Evolutionary conservation across 2,329 filamentous ascomycete species (phyloP), one percentile per base, ranked within the genome.

Genomic region (Sporothrix euskadiensis): DNA sequence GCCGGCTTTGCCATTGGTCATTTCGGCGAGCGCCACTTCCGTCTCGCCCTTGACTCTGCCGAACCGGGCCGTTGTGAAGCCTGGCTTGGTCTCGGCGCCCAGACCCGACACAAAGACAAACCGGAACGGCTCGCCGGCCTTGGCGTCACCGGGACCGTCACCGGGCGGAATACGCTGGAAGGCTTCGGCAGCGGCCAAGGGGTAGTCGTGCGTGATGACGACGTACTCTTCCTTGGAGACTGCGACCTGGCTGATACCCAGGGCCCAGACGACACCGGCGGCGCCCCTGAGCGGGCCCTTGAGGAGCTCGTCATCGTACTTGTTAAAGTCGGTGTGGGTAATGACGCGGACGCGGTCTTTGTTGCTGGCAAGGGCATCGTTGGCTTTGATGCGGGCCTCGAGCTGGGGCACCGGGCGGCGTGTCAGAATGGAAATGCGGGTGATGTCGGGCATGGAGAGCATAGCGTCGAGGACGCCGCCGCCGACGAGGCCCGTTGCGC

Each of bases 31-130:
- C 1, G 83, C 80, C 1, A 83, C 76, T 80, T 94, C 92, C 0
- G 88, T 86, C 78, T 89, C 84, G 14, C 92, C 92, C 80, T 94
- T 94, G 72, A 92, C 84, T 14, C 85, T 83, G 1, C 84, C 89
- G 77, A 88, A 94, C 61, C 88, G 81, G 22, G 85, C 80, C 0
- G 90, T 87, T 77, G 90, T 85, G 4, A 80, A 79, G 3, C 86
- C 85, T 0, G 90, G 91, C 0, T 81, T 81, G 22, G 85, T 85
- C 1, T 89, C 90, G 0, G 90, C 87, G 63, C 89, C 89, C 70
- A 84, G 81, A 68, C 90, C 91, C 0, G 91, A 94, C 41, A 94
- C 86, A 78, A 89, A 91, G 75, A 94, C 84, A 80, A 94, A 94
- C 70, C 88, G 88, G 80, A 94, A 90, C 0, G 88, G 70, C 22